These are phyloP conservation scores for Halenospora varia DNA, from an alignment of 495 filamentous ascomycete genomes.

Conservation along the genomic window DNA sequence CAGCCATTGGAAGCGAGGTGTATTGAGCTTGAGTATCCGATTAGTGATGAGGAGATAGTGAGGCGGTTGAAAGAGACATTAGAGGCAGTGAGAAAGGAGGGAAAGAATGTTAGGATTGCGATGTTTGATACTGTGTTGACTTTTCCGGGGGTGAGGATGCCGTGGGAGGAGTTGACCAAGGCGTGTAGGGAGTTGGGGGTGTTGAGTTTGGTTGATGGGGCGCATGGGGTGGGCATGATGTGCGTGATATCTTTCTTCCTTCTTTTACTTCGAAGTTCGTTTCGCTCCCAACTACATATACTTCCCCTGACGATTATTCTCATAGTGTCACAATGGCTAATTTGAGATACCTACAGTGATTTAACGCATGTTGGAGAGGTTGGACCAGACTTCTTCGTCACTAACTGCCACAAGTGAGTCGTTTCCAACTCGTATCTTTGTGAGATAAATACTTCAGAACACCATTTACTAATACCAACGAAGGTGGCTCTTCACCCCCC, in stretches of 20 bases:
- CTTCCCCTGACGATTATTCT: no score
- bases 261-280: neutral
- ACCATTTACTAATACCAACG: neutral
- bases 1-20: neutral
- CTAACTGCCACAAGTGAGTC: slow-evolving; percentile 71
- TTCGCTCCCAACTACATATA: no score
- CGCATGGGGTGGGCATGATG: slow-evolving; percentile 78
- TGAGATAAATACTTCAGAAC: neutral
- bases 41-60: slow-evolving; percentile 55
- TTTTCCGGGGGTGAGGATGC: slow-evolving; percentile 71
- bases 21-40: slow-evolving; percentile 48
- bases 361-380: slow-evolving; percentile 45
- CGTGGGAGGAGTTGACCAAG: slow-evolving; percentile 62
- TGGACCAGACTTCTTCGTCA: slow-evolving; percentile 74
- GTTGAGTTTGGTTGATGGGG: slow-evolving; percentile 62
- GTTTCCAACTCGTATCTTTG: neutral
- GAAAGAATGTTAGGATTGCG: slow-evolving; percentile 50
- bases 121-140: slow-evolving; percentile 77
- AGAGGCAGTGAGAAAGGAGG: slow-evolving; percentile 31
- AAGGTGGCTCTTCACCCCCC: slow-evolving; percentile 75
- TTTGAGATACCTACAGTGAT: slow-evolving; percentile 28
- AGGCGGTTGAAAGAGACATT: slow-evolving; percentile 46
- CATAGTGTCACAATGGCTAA: neutral
- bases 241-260: slow-evolving; percentile 28
- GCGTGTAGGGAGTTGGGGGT: slow-evolving; percentile 61